Conservation (phyloP, 2,329 filamentous ascomycete genomes). For the Amesomyces nigricolor region DNA sequence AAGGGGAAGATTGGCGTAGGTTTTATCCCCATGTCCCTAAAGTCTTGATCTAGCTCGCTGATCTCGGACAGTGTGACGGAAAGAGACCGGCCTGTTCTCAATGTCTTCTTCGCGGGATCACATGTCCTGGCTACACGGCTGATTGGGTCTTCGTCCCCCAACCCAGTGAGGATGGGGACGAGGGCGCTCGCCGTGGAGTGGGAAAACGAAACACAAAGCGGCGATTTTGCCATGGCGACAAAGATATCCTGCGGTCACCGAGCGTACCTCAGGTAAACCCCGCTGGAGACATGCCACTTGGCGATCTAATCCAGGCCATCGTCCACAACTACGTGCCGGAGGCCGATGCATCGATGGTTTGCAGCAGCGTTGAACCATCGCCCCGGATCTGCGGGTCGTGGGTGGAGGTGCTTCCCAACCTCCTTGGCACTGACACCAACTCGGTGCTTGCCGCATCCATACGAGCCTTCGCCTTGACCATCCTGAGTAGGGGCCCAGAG, state of each 20-base stretch:
- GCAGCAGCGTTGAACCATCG: conserved; percentile 24
- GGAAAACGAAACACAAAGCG: too few relatives aligned
- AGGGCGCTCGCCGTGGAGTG: neutral
- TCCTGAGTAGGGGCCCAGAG: conserved; percentile 24
- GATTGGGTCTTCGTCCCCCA: conserved; percentile 21
- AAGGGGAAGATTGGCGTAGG: conserved; percentile 20
- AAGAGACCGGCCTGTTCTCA: conserved; percentile 19
- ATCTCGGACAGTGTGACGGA: conserved; percentile 17
- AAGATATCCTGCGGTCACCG: neutral
- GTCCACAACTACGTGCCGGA: conserved; percentile 13
- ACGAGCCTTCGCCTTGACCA: conserved; percentile 31
- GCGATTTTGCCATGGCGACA: neutral
- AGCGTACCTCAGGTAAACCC: too few relatives aligned
- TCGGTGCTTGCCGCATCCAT: conserved; percentile 29
- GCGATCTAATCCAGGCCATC: conserved; percentile 9
- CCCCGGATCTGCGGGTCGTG: conserved; percentile 37
- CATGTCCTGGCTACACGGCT: conserved; percentile 18
- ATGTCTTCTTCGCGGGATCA: conserved; percentile 14
- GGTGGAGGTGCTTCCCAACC: conserved; percentile 35
- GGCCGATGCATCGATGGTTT: neutral
- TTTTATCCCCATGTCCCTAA: neutral
- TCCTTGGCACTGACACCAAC: conserved; percentile 24
- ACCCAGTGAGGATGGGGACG: neutral
- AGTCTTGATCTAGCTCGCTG: neutral
- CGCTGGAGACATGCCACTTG: neutral